Base-by-base conservation (phyloP, 2,329 filamentous ascomycete genomes). In the Dothistroma septosporum region DNA sequence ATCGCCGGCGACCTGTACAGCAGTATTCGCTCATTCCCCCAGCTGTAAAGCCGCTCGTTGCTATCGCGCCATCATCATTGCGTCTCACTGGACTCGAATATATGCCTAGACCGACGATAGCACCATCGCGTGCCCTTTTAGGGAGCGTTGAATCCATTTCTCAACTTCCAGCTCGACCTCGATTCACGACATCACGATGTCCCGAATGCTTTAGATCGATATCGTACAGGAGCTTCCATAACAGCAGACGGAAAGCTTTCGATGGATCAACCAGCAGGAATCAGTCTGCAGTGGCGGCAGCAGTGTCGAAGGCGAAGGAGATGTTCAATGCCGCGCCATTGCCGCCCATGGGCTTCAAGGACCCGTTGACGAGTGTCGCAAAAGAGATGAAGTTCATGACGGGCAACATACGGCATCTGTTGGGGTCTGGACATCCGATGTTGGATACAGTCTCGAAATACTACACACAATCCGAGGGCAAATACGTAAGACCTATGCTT, bases 341-440 rank as follows among this genome's bases (percentile, higher is more conserved):
- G 68, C 80, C 85, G 59, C 85, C 86, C 61, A 85, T 96, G 78
- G 85, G 87, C 63, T 85, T 96, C 70, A 53, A 53, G 31, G 93
- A 97, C 75, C 93, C 93, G 35, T 83, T 97, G 71, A 86, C 90
- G 64, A 89, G 91, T 35, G 92, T 97, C 35, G 93, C 91, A 64
- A 95, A 96, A 78, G 93, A 97, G 81, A 91, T 99, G 87, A 94
- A 96, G 77, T 95, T 92, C 70, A 79, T 97, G 72, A 96, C 90
- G 11, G 92, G 92, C 58, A 96, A 97, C 71, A 96, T 97, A 76
- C 85, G 91, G 63, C 90, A 95, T 73, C 82, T 97, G n/a, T 80
- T 97, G 16, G 93, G 93, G 6, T 97, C 92, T 0, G 93, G 93
- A 6, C 93, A 99, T 73, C 94, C 94, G 0, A 92, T 92, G 50